Conservation (phyloP, 352 stramenopile species). For the Albugo laibachii region DNA sequence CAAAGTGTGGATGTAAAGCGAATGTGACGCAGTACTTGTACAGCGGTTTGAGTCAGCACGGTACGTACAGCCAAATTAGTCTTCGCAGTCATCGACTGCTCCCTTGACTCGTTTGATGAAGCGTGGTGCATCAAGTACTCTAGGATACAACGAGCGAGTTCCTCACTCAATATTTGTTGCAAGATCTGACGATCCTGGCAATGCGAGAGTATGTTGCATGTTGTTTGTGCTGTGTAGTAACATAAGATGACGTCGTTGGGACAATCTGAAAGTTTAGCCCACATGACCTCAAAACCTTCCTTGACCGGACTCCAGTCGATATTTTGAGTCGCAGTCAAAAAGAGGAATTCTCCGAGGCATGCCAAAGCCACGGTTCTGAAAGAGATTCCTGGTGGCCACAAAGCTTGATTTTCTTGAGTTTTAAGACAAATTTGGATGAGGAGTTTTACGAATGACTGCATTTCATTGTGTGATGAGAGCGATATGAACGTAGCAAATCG, state of each 20-base stretch:
- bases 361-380: conserved; percentile 10
- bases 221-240: conserved; percentile 32
- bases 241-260: conserved; percentile 13
- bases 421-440: conserved; percentile 11
- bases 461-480: conserved; percentile 26
- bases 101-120: neutral
- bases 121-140: conserved; percentile 12
- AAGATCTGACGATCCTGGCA: conserved; percentile 12
- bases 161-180: conserved; percentile 18
- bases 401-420: neutral
- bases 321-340: conserved; percentile 49
- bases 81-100: neutral
- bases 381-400: neutral
- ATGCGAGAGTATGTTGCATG: conserved; percentile 49
- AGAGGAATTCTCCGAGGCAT: conserved; percentile 49
- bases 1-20: conserved; percentile 10
- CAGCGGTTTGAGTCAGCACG: conserved; percentile 23
- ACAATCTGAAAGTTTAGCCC: conserved; percentile 16
- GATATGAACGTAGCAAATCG: conserved; percentile 52
- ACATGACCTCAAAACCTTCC: conserved; percentile 13
- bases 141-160: conserved; percentile 15
- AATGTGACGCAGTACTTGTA: conserved; percentile 32
- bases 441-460: conserved; percentile 23
- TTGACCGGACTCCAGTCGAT: conserved; percentile 14
- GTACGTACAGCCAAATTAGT: conserved; percentile 11